phyloP scores from a whole-genome alignment of 805 yeast species.

The Kodamaea kaohsiungensis region DNA sequence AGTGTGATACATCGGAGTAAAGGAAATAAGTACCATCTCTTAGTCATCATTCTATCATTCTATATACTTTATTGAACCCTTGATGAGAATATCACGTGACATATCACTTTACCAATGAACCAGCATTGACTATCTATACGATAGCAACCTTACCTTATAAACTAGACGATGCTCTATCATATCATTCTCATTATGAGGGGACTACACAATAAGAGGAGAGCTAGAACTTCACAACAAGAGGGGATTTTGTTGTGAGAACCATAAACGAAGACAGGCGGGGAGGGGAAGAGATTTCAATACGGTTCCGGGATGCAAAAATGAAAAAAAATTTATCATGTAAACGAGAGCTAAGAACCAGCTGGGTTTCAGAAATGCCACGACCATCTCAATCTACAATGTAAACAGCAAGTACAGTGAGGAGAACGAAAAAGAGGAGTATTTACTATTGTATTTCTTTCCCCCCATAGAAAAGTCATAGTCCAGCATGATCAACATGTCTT shows the following conservation, averaged over 20 bases:
- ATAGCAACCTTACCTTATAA: too few species aligned
- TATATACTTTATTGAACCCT: too few species aligned
- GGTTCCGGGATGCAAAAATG: neutral
- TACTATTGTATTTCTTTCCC: neutral
- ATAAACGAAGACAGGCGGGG: neutral
- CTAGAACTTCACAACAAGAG: neutral
- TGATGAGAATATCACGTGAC: too few species aligned
- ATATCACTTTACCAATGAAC: too few species aligned
- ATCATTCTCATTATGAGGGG: neutral
- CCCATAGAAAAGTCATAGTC: neutral
- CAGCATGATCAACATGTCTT: neutral
- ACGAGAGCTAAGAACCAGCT: neutral
- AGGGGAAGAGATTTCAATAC: neutral
- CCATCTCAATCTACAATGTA: neutral
- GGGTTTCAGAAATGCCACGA: neutral
- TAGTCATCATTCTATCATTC: too few species aligned
- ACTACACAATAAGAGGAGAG: neutral
- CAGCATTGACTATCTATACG: too few species aligned
- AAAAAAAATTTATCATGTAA: too few species aligned
- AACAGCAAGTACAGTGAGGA: neutral
- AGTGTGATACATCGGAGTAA: too few species aligned
- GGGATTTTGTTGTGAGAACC: neutral
- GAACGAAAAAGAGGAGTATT: neutral
- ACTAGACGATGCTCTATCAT: neutral
- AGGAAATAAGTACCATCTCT: too few species aligned